These are phyloP conservation scores for Elsinoe australis DNA, from an alignment of 2,329 filamentous ascomycete genomes.

Conservation along the genomic window DNA sequence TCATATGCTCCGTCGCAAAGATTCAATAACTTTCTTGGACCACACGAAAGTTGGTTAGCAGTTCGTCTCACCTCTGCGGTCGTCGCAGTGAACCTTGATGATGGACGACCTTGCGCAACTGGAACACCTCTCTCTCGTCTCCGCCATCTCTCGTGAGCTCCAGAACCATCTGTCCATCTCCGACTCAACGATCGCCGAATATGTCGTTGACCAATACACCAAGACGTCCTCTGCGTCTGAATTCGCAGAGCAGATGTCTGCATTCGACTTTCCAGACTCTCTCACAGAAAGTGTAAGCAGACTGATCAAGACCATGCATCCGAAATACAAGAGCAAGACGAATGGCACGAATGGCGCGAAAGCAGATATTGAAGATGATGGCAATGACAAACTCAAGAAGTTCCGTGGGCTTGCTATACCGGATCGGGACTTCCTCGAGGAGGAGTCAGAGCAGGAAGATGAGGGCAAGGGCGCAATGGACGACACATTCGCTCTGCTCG, in stretches of 20 bases:
- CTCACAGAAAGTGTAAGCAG: conserved; percentile 88
- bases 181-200: conserved; percentile 94
- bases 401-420: conserved; percentile 86
- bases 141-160: conserved; percentile 87
- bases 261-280: conserved; percentile 75
- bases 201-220: conserved; percentile 82
- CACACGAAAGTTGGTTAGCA: background rate
- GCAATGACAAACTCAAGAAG: conserved; percentile 71
- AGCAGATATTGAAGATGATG: conserved; percentile 31
- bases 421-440: conserved; percentile 56
- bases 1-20: too few species aligned
- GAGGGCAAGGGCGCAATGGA: conserved; percentile 64
- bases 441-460: conserved; percentile 34
- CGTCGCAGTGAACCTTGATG: background rate
- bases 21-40: too few species aligned
- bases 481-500: conserved; percentile 86
- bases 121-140: conserved; percentile 88
- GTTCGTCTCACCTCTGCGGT: conserved; percentile 17
- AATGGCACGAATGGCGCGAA: conserved; percentile 28
- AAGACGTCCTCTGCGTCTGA: conserved; percentile 62
- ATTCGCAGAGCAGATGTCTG: conserved; percentile 69
- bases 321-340: conserved; percentile 65
- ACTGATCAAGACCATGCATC: conserved; percentile 80
- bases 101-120: conserved; percentile 92
- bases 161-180: conserved; percentile 87